Evolutionary conservation across 2,329 filamentous ascomycete genomes (phyloP).

Genomic region (Paradendryphiella salina): DNA sequence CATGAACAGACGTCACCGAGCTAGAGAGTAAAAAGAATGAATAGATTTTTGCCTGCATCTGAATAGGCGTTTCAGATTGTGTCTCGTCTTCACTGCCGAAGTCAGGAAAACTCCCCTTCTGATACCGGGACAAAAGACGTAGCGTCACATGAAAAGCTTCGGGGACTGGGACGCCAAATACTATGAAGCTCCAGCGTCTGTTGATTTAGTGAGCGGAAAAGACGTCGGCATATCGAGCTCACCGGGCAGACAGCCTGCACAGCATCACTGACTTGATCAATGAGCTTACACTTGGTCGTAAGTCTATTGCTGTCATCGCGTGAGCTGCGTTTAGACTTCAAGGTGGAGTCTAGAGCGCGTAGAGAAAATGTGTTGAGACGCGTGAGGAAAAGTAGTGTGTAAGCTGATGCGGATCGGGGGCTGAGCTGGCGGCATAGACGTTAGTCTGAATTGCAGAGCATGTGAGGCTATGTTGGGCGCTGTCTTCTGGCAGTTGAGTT

Average conservation of each 20-base stretch:
- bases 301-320: too few relatives aligned
- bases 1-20: background rate
- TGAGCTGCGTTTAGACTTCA: background rate
- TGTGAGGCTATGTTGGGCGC: background rate
- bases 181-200: background rate
- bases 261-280: background rate
- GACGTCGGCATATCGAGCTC: too few relatives aligned
- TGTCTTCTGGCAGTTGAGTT: background rate
- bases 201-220: background rate
- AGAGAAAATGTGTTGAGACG: conserved; percentile 6
- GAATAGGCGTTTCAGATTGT: background rate
- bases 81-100: background rate
- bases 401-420: background rate
- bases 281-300: too few relatives aligned
- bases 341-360: background rate
- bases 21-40: background rate
- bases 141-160: conserved; percentile 2
- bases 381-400: conserved; percentile 2
- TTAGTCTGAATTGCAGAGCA: too few relatives aligned
- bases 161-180: background rate
- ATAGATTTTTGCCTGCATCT: background rate
- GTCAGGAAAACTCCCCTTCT: background rate
- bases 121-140: conserved; percentile 1
- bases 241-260: too few relatives aligned
- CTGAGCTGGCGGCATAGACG: too few relatives aligned